These are phyloP conservation scores for Acanthamoeba culbertsoni DNA, from an alignment of 208 protist species.

Conservation along the genomic window DNA sequence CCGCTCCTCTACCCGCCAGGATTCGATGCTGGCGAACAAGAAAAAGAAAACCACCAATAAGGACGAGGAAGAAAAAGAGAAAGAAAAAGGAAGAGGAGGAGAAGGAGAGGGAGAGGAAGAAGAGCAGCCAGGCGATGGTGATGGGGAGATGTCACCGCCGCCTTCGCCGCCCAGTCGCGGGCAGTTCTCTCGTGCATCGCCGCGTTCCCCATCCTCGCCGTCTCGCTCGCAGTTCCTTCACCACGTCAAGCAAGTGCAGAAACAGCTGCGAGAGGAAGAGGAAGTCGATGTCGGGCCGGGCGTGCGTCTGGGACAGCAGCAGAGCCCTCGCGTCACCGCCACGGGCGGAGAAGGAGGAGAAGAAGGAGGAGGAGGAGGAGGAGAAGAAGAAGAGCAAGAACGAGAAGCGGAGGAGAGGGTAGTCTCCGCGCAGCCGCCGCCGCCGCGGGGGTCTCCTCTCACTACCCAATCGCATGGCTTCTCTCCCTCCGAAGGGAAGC, in stretches of 20 bases:
- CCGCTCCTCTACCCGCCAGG: too few relatives aligned
- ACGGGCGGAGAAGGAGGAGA: neutral
- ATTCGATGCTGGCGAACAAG: too few relatives aligned
- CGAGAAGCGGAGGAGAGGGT: neutral
- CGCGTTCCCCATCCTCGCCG: neutral
- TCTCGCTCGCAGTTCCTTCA: neutral
- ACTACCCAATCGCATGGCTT: neutral
- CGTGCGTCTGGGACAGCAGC: too few relatives aligned
- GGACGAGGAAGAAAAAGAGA: neutral
- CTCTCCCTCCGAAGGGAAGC: too few relatives aligned
- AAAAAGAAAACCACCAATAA: neutral
- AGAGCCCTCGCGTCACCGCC: neutral
- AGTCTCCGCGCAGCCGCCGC: neutral
- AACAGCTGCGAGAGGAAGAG: neutral
- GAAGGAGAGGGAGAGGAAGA: neutral
- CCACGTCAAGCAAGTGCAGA: slow-evolving; percentile 1
- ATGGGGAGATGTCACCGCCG: neutral
- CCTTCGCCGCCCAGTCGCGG: neutral
- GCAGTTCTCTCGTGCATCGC: neutral
- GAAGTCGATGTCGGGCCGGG: too few relatives aligned
- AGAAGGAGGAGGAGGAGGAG: neutral
- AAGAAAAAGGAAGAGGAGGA: neutral
- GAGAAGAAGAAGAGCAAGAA: neutral
- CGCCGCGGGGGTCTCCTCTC: neutral
- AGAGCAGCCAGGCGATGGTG: neutral